These are phyloP conservation scores for Apiospora marii DNA, from an alignment of 2,329 filamentous ascomycete species.

Conservation along the genomic window DNA sequence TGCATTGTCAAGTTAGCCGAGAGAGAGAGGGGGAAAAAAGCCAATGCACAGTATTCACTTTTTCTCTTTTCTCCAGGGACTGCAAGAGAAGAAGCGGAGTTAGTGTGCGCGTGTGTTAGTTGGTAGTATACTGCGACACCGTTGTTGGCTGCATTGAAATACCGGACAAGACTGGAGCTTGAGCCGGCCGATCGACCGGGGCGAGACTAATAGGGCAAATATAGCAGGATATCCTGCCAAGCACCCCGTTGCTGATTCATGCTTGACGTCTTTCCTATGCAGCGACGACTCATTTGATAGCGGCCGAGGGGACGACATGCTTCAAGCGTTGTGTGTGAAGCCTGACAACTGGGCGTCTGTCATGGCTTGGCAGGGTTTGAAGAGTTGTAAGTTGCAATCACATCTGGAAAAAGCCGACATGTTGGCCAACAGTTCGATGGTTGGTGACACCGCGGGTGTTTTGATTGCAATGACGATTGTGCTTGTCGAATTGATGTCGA, in stretches of 20 bases:
- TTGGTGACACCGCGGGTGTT: slow-evolving; percentile 16
- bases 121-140: not conserved
- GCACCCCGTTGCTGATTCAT: slow-evolving; percentile 1
- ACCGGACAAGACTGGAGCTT: slow-evolving; percentile 12
- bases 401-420: not conserved
- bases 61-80: not conserved
- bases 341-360: not conserved
- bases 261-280: not conserved
- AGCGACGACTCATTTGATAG: slow-evolving; percentile 1
- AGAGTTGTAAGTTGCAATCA: slow-evolving; percentile 1
- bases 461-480: not conserved
- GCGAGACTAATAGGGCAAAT: not conserved
- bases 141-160: slow-evolving; percentile 4
- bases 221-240: no score
- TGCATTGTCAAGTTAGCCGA: slow-evolving; percentile 5
- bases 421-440: not conserved
- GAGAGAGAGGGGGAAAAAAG: not conserved
- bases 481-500: not conserved
- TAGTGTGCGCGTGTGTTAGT: not conserved
- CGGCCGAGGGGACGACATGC: not conserved
- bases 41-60: not conserved
- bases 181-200: slow-evolving; percentile 20
- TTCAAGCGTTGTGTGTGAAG: no score
- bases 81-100: not conserved
- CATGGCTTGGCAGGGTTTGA: not conserved